Evolutionary conservation across 1,139 yeast species (phyloP).

Genomic region (Lodderomyces elongisporus): DNA sequence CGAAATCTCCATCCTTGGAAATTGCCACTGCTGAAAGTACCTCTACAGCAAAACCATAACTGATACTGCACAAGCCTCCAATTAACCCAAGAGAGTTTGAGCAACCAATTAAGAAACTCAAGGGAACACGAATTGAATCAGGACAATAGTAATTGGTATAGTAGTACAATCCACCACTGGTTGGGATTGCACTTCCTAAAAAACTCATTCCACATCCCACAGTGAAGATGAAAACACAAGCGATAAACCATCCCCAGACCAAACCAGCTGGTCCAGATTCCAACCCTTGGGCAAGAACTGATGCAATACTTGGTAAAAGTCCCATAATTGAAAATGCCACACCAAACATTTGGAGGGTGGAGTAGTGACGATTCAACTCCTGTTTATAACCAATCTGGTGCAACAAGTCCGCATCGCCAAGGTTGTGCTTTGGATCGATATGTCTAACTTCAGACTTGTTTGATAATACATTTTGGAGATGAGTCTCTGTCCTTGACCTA

Average conservation of each 20-base stretch:
- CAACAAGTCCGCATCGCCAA: constrained; percentile 41
- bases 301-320: constrained; percentile 42
- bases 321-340: constrained; percentile 54
- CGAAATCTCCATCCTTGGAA: constrained; percentile 27
- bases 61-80: constrained; percentile 36
- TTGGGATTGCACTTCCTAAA: constrained; percentile 64
- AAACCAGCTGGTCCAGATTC: constrained; percentile 44
- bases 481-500: constrained; percentile 20
- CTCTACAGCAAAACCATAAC: constrained; percentile 36
- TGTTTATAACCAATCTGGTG: constrained; percentile 53
- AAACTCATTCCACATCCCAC: constrained; percentile 64
- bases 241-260: constrained; percentile 70
- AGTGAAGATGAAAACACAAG: constrained; percentile 50
- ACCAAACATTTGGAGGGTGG: constrained; percentile 49
- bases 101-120: constrained; percentile 44
- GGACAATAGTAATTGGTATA: constrained; percentile 42
- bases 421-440: constrained; percentile 25
- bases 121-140: constrained; percentile 27
- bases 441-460: constrained; percentile 22
- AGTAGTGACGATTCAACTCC: constrained; percentile 43
- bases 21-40: constrained; percentile 32
- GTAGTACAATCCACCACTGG: constrained; percentile 67
- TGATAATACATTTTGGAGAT: constrained; percentile 19
- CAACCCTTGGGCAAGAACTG: constrained; percentile 29
- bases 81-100: constrained; percentile 33